Evolutionary conservation across 1,284 basidiomycete species (phyloP).

Genomic region (Vanrija pseudolonga): DNA sequence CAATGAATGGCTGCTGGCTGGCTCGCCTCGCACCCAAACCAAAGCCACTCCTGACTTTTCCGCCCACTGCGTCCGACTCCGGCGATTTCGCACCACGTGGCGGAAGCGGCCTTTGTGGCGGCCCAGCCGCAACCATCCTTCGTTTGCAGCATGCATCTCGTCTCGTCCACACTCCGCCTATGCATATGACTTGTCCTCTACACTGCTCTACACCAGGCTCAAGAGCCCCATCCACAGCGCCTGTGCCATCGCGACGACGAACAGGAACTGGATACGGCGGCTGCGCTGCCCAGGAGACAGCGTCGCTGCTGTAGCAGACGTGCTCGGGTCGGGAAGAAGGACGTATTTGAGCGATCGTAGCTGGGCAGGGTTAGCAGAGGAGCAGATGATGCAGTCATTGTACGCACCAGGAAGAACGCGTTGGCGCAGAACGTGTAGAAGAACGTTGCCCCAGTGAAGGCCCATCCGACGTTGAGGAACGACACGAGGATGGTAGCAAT

Average conservation of each 20-base stretch:
- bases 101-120: background rate
- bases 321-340: constrained; percentile 68
- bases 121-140: background rate
- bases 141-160: background rate
- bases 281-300: constrained; percentile 76
- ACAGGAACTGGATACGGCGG: constrained; percentile 78
- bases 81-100: constrained; percentile 4
- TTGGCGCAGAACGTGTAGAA: constrained; percentile 82
- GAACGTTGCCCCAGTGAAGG: constrained; percentile 69
- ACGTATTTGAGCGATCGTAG: constrained; percentile 90
- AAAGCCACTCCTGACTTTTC: constrained; percentile 1
- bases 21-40: too few species aligned
- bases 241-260: constrained; percentile 67
- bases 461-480: constrained; percentile 55
- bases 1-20: constrained; percentile 1
- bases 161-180: background rate
- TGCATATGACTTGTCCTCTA: background rate
- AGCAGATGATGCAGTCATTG: background rate
- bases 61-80: background rate
- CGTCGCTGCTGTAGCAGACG: constrained; percentile 55
- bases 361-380: background rate
- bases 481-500: constrained; percentile 45
- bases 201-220: constrained; percentile 55
- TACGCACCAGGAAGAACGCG: constrained; percentile 84
- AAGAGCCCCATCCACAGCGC: constrained; percentile 75